Evolutionary conservation across 768 basidiomycete genomes (phyloP), one percentile per base, ranked within the genome.

Genomic region (Glaciozyma antarctica): DNA sequence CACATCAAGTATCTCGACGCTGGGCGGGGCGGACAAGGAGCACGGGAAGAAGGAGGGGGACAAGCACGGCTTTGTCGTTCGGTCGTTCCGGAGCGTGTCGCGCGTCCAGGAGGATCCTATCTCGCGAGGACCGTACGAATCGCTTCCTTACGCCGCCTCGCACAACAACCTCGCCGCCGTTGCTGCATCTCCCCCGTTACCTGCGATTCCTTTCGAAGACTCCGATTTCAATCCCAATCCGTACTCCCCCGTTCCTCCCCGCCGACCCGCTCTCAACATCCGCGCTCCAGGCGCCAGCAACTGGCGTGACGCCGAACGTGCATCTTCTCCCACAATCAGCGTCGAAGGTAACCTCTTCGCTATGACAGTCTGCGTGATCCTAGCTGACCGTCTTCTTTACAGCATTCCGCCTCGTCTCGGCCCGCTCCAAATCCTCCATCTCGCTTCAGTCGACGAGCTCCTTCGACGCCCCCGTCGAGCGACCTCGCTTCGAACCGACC

Each of bases 51-150:
- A 6, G 28, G 53, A 13, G 5, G 28, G 34, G 28, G 68, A 63
- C 4, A 64, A 61, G 4, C 45, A 62, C 32, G 64, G 68, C 2
- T 69, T 69, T 51, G 64, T 69, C 56, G 68, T 69, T 34, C 61
- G 41, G 17, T 69, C 68, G 44, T 69, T 69, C 62, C 59, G 68
- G 17, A 58, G 59, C 15, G 64, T 69, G 28, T 66, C 68, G 48
- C 61, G 68, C 32, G 68, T 69, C 3, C 64, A 69, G 38, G 67
- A 68, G 49, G 64, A 69, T 12, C 68, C 68, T 13, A 52, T 66
- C 48, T 12, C 56, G 21, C 22, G 45, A 3, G 24, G 49, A 9
- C 53, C 58, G 19, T n/a, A 26, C 22, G 17, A 24, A 2, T 34
- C 59, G 0, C 62, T 28, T 2, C 30, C 16, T 4, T 1, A 41